These are phyloP conservation scores for Phlebopus sp. DNA, from an alignment of 1,284 basidiomycete genomes.

Conservation along the genomic window DNA sequence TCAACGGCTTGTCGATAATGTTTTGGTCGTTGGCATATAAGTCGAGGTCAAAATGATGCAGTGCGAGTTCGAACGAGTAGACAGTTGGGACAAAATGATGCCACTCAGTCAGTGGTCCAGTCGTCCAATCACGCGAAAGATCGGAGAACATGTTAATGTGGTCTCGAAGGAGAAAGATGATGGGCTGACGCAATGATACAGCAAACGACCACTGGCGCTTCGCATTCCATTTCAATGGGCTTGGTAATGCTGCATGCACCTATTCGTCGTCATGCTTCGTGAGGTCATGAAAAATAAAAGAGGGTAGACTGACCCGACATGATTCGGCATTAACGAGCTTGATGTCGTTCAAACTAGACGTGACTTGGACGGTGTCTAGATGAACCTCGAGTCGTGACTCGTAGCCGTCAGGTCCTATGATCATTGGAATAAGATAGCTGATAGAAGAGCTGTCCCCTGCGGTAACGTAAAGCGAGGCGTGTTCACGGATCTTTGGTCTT, in stretches of 20 bases:
- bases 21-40: conserved; percentile 94
- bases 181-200: conserved; percentile 66
- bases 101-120: conserved; percentile 76
- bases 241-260: conserved; percentile 64
- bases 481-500: conserved; percentile 55
- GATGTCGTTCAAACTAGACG: conserved; percentile 86
- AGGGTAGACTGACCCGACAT: conserved; percentile 54
- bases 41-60: conserved; percentile 76
- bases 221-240: conserved; percentile 65
- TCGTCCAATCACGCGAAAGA: conserved; percentile 84
- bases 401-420: conserved; percentile 71
- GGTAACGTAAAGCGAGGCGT: conserved; percentile 70
- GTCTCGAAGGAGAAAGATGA: conserved; percentile 79
- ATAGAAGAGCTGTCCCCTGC: conserved; percentile 82
- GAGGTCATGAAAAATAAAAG: neutral
- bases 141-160: conserved; percentile 92
- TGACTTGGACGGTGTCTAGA: conserved; percentile 75
- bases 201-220: conserved; percentile 77
- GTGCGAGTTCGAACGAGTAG: conserved; percentile 68
- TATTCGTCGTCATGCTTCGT: conserved; percentile 26
- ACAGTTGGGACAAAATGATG: conserved; percentile 80
- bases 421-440: conserved; percentile 79
- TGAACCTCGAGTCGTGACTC: conserved; percentile 77
- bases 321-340: conserved; percentile 72
- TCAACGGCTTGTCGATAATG: conserved; percentile 84